Conservation (phyloP, 192 early-diverging fungal genomes). For the Pilobolus umbonatus region DNA sequence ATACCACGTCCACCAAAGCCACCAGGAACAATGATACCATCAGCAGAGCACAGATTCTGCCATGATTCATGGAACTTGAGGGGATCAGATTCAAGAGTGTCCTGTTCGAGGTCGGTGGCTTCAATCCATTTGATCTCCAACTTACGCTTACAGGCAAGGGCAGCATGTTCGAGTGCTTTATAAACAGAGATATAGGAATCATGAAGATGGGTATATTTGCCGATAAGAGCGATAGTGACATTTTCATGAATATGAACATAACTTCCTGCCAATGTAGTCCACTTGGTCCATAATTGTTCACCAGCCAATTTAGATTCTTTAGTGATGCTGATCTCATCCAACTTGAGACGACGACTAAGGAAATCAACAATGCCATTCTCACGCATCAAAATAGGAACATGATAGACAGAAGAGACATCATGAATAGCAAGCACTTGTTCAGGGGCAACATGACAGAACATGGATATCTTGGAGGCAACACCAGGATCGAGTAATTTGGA, state of each 20-base stretch:
- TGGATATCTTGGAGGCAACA: constrained; percentile 90
- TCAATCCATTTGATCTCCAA: constrained; percentile 90
- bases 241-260: constrained; percentile 75
- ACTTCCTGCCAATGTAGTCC: constrained; percentile 55
- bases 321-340: constrained; percentile 52
- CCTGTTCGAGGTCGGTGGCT: constrained; percentile 83
- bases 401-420: constrained; percentile 95
- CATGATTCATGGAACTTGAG: constrained; percentile 95
- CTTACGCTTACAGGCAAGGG: constrained; percentile 81
- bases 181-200: constrained; percentile 97
- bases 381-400: constrained; percentile 89
- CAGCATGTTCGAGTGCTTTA: constrained; percentile 94
- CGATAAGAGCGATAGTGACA: constrained; percentile 88
- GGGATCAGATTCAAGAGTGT: constrained; percentile 69
- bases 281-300: constrained; percentile 70
- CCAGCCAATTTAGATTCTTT: constrained; percentile 55
- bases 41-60: constrained; percentile 80
- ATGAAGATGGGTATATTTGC: constrained; percentile 95
- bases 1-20: constrained; percentile 96
- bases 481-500: constrained; percentile 77
- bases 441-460: constrained; percentile 98
- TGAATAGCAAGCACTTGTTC: constrained; percentile 92
- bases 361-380: constrained; percentile 83
- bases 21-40: constrained; percentile 96
- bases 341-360: constrained; percentile 73